Evolutionary conservation across 192 early-diverging fungal genomes (phyloP).

Genomic region (Globomyces pollinis-pini): DNA sequence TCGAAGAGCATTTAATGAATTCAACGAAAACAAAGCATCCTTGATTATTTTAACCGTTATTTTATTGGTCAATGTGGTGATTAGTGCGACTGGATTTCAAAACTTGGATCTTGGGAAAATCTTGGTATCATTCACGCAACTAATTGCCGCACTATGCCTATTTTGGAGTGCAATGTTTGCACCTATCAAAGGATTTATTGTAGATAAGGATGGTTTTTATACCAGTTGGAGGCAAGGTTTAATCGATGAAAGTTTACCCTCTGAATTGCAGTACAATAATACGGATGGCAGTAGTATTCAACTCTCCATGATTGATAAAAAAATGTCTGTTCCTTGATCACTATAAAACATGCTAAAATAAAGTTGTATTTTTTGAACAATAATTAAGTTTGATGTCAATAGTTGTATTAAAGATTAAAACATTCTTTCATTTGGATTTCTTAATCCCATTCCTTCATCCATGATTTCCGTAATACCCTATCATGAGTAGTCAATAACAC

Average conservation of each 20-base stretch:
- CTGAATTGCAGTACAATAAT: background rate
- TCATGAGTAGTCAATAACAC: too few relatives aligned
- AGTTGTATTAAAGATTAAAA: too few relatives aligned
- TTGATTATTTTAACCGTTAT: background rate
- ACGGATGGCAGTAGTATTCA: too few relatives aligned
- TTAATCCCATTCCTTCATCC: too few relatives aligned
- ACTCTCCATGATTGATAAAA: too few relatives aligned
- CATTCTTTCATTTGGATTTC: too few relatives aligned
- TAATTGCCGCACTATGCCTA: background rate
- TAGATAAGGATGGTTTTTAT: background rate
- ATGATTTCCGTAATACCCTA: too few relatives aligned
- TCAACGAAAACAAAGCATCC: background rate
- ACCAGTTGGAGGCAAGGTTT: background rate
- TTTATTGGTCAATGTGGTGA: background rate
- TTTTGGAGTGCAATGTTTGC: background rate
- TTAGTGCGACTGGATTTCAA: background rate
- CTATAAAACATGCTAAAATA: too few relatives aligned
- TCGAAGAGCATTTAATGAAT: conserved; percentile 3
- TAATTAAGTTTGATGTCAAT: too few relatives aligned
- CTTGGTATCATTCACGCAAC: background rate
- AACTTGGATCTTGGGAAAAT: background rate
- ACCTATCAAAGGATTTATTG: background rate
- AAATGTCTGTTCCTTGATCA: too few relatives aligned
- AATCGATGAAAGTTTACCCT: background rate
- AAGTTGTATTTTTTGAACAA: too few relatives aligned